phyloP scores from a whole-genome alignment of 2,329 filamentous ascomycete genomes.

The Sarocladiaceae sp. region DNA sequence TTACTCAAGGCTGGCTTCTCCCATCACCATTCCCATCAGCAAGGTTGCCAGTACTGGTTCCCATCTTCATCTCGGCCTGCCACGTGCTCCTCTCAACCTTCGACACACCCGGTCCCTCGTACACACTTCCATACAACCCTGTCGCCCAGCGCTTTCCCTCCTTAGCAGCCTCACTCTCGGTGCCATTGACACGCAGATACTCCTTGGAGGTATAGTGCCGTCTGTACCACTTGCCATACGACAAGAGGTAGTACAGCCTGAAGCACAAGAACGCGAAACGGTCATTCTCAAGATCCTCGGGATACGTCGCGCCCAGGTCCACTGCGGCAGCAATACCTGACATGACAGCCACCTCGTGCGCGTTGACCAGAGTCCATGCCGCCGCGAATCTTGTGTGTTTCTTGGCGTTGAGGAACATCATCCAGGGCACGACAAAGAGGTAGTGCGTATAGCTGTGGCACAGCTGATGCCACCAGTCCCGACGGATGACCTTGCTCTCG shows the following conservation, averaged over 20 bases:
- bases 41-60: conserved; percentile 27
- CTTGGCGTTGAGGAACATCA: conserved; percentile 60
- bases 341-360: conserved; percentile 62
- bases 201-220: conserved; percentile 21
- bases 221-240: conserved; percentile 56
- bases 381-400: conserved; percentile 55
- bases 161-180: conserved; percentile 29
- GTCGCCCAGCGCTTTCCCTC: conserved; percentile 49
- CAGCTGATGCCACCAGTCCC: conserved; percentile 58
- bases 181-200: conserved; percentile 12
- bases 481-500: conserved; percentile 46
- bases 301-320: conserved; percentile 53
- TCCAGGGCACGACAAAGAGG: conserved; percentile 54
- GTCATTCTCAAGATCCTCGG: conserved; percentile 56
- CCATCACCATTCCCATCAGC: conserved; percentile 24
- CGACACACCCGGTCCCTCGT: conserved; percentile 51
- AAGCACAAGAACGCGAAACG: conserved; percentile 55
- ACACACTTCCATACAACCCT: conserved; percentile 53
- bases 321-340: conserved; percentile 63
- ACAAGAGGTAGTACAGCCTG: conserved; percentile 53
- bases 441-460: conserved; percentile 55
- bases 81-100: conserved; percentile 47
- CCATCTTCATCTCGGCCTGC: conserved; percentile 31
- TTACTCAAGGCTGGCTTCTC: conserved; percentile 23
- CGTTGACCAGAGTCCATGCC: conserved; percentile 61